A percentile compares a stretch with the other conserved stretches of the same genome.
Evolutionary conservation across 225 moss, liverwort and hornwort species (phyloP).

Genomic region (Neckera pumila): DNA sequence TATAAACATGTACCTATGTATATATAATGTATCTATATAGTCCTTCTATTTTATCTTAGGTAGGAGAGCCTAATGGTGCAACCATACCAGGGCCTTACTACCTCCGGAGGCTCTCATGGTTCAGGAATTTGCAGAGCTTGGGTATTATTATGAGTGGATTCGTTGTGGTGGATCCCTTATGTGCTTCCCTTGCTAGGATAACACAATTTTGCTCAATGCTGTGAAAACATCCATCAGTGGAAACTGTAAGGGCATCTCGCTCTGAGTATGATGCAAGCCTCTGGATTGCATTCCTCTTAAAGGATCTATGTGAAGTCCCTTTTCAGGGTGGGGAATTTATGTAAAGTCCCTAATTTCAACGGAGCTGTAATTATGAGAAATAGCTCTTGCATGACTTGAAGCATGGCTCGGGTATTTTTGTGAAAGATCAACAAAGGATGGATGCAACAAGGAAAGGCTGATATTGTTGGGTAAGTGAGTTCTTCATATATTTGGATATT

Average conservation of each 20-base stretch:
- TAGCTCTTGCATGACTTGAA: background rate
- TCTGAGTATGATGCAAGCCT: background rate
- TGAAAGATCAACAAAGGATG: background rate
- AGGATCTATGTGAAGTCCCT: background rate
- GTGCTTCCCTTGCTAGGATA: background rate
- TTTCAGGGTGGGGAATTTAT: background rate
- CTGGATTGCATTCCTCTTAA: background rate
- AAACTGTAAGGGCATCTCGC: background rate
- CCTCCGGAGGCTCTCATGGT: background rate
- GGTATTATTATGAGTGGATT: background rate
- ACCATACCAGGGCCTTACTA: background rate
- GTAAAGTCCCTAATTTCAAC: background rate
- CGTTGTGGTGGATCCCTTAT: background rate
- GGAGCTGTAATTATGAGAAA: background rate
- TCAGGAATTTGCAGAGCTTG: background rate
- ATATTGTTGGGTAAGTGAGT: background rate
- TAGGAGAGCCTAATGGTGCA: background rate
- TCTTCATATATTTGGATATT: background rate
- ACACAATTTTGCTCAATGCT: background rate
- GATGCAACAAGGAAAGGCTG: background rate
- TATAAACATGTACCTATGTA: no score
- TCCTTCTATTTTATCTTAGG: background rate
- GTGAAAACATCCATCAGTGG: background rate
- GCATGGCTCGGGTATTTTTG: background rate
- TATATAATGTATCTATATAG: background rate